phyloP scores from a whole-genome alignment of 495 filamentous ascomycete species.

The Hypoxylon crocopeplum region DNA sequence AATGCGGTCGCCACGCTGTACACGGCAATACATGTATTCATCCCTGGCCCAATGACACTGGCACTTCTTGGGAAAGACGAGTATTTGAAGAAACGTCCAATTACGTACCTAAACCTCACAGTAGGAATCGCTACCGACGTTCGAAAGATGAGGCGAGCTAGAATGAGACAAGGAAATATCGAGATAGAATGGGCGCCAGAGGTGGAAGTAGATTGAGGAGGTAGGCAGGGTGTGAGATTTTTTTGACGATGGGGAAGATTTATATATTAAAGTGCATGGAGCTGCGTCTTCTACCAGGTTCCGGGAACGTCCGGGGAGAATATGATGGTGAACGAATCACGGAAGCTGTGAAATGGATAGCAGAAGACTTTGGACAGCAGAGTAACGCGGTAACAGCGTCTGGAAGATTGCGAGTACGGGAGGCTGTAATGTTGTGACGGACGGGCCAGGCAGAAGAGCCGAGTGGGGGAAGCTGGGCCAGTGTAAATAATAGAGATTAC shows the following conservation, averaged over 20 bases:
- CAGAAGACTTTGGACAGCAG: too few species aligned
- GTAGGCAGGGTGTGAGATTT: neutral
- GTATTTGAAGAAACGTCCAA: neutral
- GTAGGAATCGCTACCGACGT: neutral
- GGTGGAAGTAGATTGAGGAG: neutral
- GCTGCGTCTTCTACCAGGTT: slow-evolving; percentile 1
- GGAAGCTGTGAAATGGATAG: neutral
- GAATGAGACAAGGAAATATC: neutral
- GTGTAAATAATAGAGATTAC: too few species aligned
- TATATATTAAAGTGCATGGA: slow-evolving; percentile 10
- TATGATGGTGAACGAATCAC: slow-evolving; percentile 6
- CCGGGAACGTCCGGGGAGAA: slow-evolving; percentile 9
- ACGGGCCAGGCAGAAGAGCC: too few species aligned
- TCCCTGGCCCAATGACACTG: neutral
- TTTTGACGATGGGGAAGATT: neutral
- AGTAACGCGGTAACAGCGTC: too few species aligned
- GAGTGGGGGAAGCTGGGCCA: too few species aligned
- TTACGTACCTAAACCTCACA: slow-evolving; percentile 10
- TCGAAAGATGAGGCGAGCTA: neutral
- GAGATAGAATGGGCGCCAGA: neutral
- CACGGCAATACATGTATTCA: slow-evolving; percentile 29
- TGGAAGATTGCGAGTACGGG: too few species aligned
- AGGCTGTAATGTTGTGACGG: too few species aligned
- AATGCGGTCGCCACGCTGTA: slow-evolving; percentile 32
- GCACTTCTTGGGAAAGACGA: neutral